Base-by-base conservation (phyloP, 2,329 filamentous ascomycete genomes). In the Paecilomyces fulvus region DNA sequence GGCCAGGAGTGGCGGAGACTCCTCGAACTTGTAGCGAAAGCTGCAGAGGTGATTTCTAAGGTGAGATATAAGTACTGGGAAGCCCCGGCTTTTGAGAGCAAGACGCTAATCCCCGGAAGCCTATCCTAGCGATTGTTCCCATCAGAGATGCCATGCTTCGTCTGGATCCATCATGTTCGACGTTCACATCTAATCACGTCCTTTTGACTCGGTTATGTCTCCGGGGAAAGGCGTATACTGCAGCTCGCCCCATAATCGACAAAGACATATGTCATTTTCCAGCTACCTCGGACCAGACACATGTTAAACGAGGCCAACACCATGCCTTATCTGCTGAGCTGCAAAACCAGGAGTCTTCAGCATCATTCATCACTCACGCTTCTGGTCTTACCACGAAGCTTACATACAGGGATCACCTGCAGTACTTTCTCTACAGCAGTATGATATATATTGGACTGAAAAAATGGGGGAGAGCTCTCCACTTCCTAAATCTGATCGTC, bases 381-480 rank as follows among this genome's bases (percentile, higher is more conserved):
- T 71, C 73, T 7, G 73, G 72, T 4, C 60, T 79, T n/a, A 71
- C 74, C 11, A 63, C 70, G 2, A 71, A 66, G 43, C 57, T 79
- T 14, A 68, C 68, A n/a, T 70, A 72, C 56, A 68, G 66, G 52
- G 72, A 74, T 37, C 70, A 75, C 48, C 74, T 90, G 20, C 83
- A 87, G 66, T 90, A 90, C 67, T 86, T 88, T 62, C 70, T 87
- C 4, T 70, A 83, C 43, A 79, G 83, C 17, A 86, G 81, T n/a
- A 77, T 87, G 73, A 78, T 86, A 48, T 87, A 85, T 67, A 83
- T 86, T 65, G 77, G 79, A 1, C 70, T 78, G 52, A 77, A 80
- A 57, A 73, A 83, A 59, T 92, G 88, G 87, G 67, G 72, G 17
- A 81, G 80, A 56, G 86, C 88, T 0, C 73, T 79, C 14, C 78